A percentile compares a stretch with the other conserved stretches of the same genome.
These are phyloP conservation scores for Coffea canephora DNA, from an alignment of 257 asterid species.

Conservation along the genomic window DNA sequence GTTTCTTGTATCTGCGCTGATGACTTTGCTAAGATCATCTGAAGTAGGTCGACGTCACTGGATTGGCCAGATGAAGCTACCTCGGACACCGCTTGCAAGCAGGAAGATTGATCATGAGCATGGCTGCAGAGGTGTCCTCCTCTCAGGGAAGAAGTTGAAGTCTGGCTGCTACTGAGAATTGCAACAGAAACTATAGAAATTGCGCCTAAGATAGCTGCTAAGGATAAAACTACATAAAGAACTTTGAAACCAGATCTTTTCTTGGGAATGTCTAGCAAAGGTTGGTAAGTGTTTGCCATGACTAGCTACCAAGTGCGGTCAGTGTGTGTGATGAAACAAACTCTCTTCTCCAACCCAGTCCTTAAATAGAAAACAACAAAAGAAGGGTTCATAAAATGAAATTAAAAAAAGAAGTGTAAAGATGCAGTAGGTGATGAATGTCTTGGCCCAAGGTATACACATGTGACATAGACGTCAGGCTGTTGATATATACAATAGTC, in stretches of 20 bases:
- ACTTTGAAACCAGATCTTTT: background rate
- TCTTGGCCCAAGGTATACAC: background rate
- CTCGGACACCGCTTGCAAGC: slow-evolving; percentile 1
- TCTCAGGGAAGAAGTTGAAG: background rate
- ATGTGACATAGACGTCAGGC: background rate
- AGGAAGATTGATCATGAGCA: slow-evolving; percentile 10
- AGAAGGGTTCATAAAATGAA: background rate
- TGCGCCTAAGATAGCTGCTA: slow-evolving; percentile 11
- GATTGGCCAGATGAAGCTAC: background rate
- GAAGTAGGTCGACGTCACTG: slow-evolving; percentile 1
- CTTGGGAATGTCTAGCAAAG: slow-evolving; percentile 19
- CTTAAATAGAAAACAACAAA: slow-evolving; percentile 4
- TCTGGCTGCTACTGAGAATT: background rate
- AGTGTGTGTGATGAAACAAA: slow-evolving; percentile 1
- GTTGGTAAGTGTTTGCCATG: slow-evolving; percentile 17
- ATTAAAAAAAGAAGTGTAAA: too few species aligned
- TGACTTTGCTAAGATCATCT: slow-evolving; percentile 11
- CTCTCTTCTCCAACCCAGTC: background rate
- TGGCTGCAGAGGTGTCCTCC: background rate
- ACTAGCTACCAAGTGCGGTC: background rate
- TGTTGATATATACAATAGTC: background rate
- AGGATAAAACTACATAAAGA: background rate
- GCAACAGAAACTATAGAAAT: slow-evolving; percentile 2
- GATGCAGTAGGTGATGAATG: background rate
- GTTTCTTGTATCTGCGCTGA: slow-evolving; percentile 10